Conservation (phyloP, 2,329 filamentous ascomycete genomes). For the Phyllosticta ampelicida region DNA sequence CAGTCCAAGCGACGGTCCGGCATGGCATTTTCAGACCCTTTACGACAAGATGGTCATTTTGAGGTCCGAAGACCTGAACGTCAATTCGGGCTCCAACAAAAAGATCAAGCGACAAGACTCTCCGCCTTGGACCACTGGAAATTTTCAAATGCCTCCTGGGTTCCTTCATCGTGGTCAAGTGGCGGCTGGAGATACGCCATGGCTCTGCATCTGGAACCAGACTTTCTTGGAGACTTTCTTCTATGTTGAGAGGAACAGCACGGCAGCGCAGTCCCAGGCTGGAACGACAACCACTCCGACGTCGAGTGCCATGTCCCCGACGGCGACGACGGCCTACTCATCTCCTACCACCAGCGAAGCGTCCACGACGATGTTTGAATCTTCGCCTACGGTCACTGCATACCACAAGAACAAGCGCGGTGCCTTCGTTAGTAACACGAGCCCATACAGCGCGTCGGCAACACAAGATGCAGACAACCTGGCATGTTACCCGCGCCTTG, state of each 20-base stretch:
- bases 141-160: conserved; percentile 2
- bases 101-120: neutral
- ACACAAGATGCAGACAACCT: neutral
- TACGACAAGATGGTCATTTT: conserved; percentile 57
- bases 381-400: neutral
- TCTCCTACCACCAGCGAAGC: neutral
- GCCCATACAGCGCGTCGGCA: neutral
- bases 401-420: conserved; percentile 8
- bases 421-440: neutral
- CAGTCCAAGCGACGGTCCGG: conserved; percentile 46
- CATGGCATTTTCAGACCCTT: conserved; percentile 50
- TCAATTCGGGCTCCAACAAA: neutral
- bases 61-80: conserved; percentile 25
- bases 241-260: conserved; percentile 46
- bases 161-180: conserved; percentile 32
- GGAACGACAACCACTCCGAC: conserved; percentile 5
- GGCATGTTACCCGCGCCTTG: conserved; percentile 42
- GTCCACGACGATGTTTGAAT: conserved; percentile 13
- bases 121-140: neutral
- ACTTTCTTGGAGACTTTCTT: conserved; percentile 58
- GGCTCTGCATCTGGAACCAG: conserved; percentile 61
- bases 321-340: conserved; percentile 15
- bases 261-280: conserved; percentile 24
- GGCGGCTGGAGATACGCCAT: conserved; percentile 49
- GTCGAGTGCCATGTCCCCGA: conserved; percentile 11